Evolutionary conservation across 495 filamentous ascomycete species (phyloP).

Genomic region (Penicillium malachiteum): DNA sequence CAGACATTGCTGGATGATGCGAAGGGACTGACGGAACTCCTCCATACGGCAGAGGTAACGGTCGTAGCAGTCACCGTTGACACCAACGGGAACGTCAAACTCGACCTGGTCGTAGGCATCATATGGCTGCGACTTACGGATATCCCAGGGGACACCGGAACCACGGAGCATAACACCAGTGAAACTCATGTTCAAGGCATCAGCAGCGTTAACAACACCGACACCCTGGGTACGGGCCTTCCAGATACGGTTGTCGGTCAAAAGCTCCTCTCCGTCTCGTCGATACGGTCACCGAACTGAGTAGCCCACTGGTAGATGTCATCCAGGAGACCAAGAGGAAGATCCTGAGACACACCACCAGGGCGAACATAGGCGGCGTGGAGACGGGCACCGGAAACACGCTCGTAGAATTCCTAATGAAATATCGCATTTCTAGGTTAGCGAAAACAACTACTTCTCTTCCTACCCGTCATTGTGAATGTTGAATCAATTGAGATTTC

Average conservation of each 20-base stretch:
- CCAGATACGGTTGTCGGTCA: conserved; percentile 99
- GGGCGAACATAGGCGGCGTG: conserved; percentile 98
- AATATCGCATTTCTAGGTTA: conserved; percentile 5
- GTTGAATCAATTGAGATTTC: background rate
- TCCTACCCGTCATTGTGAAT: background rate
- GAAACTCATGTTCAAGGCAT: conserved; percentile 94
- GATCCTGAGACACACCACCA: conserved; percentile 93
- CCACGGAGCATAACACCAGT: conserved; percentile 97
- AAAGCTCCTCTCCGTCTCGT: conserved; percentile 97
- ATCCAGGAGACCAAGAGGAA: conserved; percentile 91
- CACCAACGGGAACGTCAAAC: conserved; percentile 94
- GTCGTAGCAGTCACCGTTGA: conserved; percentile 99
- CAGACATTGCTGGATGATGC: conserved; percentile 97
- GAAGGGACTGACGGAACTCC: conserved; percentile 95
- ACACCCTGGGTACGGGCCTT: conserved; percentile 86
- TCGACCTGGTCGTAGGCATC: conserved; percentile 98
- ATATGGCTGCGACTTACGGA: conserved; percentile 93
- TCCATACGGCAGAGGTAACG: conserved; percentile 99
- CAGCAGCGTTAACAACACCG: conserved; percentile 85
- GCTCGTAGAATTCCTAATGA: conserved; percentile 95
- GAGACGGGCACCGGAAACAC: conserved; percentile 95
- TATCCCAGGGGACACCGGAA: conserved; percentile 95
- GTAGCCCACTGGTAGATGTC: conserved; percentile 99
- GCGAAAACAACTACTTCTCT: background rate
- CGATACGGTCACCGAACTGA: conserved; percentile 98